Evolutionary conservation across 352 stramenopile genomes (phyloP), one percentile per base, ranked within the genome.

Genomic region (Poterioochromonas sp.): DNA sequence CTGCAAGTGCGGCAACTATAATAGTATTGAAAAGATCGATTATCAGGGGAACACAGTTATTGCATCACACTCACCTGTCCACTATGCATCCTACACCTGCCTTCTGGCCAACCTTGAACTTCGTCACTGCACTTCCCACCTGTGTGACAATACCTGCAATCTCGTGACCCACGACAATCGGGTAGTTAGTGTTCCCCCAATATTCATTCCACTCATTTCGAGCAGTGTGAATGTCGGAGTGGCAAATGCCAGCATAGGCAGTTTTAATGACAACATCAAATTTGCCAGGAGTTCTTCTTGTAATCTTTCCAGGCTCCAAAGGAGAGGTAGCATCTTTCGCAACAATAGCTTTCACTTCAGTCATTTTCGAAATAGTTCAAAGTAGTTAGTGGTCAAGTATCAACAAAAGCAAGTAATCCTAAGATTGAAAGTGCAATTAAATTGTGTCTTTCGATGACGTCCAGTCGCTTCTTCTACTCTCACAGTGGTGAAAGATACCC

Each of bases 51-150:
- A 84, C 73, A 78, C 90, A 94, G 39, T 87, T 70, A 12, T 86
- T 82, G 83, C 90, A 94, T 63, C 86, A 84, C n/a, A 83, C 68
- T 78, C 89, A 93, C 8, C 83, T 84, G 77, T 85, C 88, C 34
- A 89, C 87, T 73, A 92, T 86, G 15, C 85, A 88, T 34, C 89
- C 89, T 44, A 94, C 88, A 49, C 89, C 89, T 0, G 91, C 88
- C 22, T 83, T 78, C 80, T 93, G 87, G 12, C 90, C 90, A 1
- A 91, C 86, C 44, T 85, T 82, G 60, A 92, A 85, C 32, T 85
- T 81, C 43, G 79, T 84, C 0, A 94, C 89, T 0, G 87, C 69
- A 29, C 39, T 65, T 40, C 82, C 83, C 32, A 90, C 86, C 26
- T 80, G 82, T 73, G 84, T 86, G 0, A 88, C 84, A 20, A 85